A percentile compares a stretch with the other conserved stretches of the same genome.
These are phyloP conservation scores for Pseudogymnoascus sp. DNA, from an alignment of 2,329 filamentous ascomycete species.

Conservation along the genomic window DNA sequence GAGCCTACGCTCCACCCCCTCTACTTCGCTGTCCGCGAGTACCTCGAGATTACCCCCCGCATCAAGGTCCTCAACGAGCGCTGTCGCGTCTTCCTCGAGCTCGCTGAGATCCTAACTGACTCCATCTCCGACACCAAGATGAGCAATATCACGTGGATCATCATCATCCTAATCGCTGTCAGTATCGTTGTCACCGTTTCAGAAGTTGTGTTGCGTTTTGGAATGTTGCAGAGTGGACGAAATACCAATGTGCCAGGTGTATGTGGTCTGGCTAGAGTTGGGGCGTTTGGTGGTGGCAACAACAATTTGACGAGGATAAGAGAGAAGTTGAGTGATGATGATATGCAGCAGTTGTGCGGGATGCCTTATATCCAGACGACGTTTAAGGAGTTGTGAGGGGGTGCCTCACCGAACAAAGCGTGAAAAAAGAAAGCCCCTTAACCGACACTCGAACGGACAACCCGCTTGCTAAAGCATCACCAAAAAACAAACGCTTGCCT, in stretches of 20 bases:
- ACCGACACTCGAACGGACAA: background rate
- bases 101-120: slow-evolving; percentile 90
- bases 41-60: slow-evolving; percentile 92
- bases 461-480: background rate
- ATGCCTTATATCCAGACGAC: slow-evolving; percentile 7
- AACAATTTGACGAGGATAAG: slow-evolving; percentile 21
- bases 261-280: background rate
- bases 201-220: slow-evolving; percentile 82
- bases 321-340: slow-evolving; percentile 21
- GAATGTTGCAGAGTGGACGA: slow-evolving; percentile 47
- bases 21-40: slow-evolving; percentile 90
- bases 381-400: slow-evolving; percentile 1
- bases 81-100: slow-evolving; percentile 90
- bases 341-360: slow-evolving; percentile 26
- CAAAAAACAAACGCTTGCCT: background rate
- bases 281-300: background rate
- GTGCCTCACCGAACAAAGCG: background rate
- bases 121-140: slow-evolving; percentile 91
- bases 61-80: slow-evolving; percentile 96
- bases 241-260: slow-evolving; percentile 8
- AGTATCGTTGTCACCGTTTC: slow-evolving; percentile 86
- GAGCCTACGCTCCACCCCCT: slow-evolving; percentile 92
- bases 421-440: background rate
- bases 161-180: slow-evolving; percentile 86
- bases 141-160: slow-evolving; percentile 95